Evolutionary conservation across 2,329 filamentous ascomycete species (phyloP).

Genomic region (Ophiostoma perfectum): DNA sequence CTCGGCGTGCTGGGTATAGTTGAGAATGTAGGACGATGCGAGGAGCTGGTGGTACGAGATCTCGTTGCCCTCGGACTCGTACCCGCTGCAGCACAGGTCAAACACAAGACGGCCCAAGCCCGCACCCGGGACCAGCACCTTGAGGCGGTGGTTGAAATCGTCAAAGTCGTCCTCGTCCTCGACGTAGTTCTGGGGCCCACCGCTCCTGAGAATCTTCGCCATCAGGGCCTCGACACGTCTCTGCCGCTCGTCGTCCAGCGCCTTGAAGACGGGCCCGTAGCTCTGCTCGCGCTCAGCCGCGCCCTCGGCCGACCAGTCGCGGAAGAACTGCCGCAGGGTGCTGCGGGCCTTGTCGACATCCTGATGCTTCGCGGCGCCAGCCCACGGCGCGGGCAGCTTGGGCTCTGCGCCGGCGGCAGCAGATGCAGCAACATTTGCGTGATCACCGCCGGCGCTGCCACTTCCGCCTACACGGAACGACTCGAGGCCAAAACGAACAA

Average conservation of each 20-base stretch:
- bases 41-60: slow-evolving; percentile 97
- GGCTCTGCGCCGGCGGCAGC: slow-evolving; percentile 36
- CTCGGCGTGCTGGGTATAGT: slow-evolving; percentile 54
- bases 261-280: slow-evolving; percentile 66
- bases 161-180: background rate
- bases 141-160: slow-evolving; percentile 41
- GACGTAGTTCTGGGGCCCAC: background rate
- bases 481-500: slow-evolving; percentile 63
- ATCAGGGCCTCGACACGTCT: slow-evolving; percentile 25
- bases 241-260: slow-evolving; percentile 49
- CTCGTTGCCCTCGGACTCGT: slow-evolving; percentile 79
- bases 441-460: background rate
- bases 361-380: slow-evolving; percentile 58
- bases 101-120: slow-evolving; percentile 85
- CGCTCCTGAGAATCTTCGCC: slow-evolving; percentile 16
- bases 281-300: slow-evolving; percentile 66
- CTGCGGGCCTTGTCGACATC: slow-evolving; percentile 90
- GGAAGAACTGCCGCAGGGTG: slow-evolving; percentile 87
- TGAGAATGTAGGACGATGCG: slow-evolving; percentile 71
- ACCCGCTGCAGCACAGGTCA: slow-evolving; percentile 71
- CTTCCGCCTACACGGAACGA: slow-evolving; percentile 52
- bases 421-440: background rate
- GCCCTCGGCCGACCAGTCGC: slow-evolving; percentile 86
- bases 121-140: slow-evolving; percentile 80
- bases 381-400: slow-evolving; percentile 58